Evolutionary conservation across 2,329 filamentous ascomycete genomes (phyloP).

Genomic region (Monosporascus sp.): DNA sequence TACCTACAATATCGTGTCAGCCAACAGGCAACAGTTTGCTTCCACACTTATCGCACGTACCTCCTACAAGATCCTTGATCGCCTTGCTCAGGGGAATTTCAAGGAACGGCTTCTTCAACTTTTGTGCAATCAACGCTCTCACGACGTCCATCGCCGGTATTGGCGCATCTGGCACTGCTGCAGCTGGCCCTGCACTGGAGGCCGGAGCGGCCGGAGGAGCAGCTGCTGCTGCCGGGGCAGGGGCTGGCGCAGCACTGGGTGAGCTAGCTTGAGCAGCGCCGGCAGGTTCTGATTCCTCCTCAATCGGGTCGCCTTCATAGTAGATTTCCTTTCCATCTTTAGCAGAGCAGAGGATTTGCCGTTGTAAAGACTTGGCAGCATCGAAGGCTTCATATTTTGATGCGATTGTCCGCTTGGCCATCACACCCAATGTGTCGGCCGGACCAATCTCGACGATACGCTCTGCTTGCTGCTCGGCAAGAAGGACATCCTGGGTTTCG

Average conservation of each 20-base stretch:
- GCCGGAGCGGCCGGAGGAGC: conserved; percentile 52
- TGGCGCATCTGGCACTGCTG: conserved; percentile 78
- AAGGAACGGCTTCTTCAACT: conserved; percentile 87
- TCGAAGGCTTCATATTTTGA: conserved; percentile 99
- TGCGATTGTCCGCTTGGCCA: conserved; percentile 92
- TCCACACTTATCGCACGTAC: conserved; percentile 47
- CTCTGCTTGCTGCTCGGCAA: conserved; percentile 92
- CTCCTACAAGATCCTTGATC: conserved; percentile 97
- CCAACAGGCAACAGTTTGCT: not conserved
- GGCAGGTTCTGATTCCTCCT: conserved; percentile 74
- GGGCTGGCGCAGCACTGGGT: conserved; percentile 36
- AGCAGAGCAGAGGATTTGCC: conserved; percentile 98
- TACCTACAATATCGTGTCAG: conserved; percentile 53
- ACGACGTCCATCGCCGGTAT: conserved; percentile 88
- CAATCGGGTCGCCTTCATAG: conserved; percentile 93
- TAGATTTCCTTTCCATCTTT: conserved; percentile 99
- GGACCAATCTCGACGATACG: conserved; percentile 97
- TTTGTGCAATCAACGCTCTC: conserved; percentile 85
- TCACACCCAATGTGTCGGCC: conserved; percentile 91
- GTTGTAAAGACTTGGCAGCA: conserved; percentile 90
- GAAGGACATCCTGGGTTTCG: conserved; percentile 99
- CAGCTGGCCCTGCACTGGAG: conserved; percentile 78
- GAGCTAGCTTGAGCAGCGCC: conserved; percentile 39
- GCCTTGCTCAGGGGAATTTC: conserved; percentile 94
- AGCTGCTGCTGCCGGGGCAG: conserved; percentile 48